Base-by-base conservation (phyloP, 441 rosid genomes). In the Populus trichocarpa region DNA sequence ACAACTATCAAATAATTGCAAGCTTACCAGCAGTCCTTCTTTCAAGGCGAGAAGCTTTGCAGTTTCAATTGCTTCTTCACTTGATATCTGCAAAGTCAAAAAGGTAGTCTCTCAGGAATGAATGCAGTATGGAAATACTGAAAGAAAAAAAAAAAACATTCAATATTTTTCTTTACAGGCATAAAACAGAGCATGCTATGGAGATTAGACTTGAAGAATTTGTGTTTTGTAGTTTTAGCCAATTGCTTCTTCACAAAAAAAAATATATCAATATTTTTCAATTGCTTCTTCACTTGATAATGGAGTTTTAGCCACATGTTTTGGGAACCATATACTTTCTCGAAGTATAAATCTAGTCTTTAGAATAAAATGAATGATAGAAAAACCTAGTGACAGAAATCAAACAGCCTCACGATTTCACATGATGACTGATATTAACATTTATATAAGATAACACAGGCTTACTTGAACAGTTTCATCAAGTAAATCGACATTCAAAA, bases 21-120 rank as follows among this genome's bases (percentile, higher is more conserved):
- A 25, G 63, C 75, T 85, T 83, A 93, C 98, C 89, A 95, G 87
- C 89, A 94, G 83, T 46, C 98, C 98, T 90, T 94, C 98, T 81
- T 87, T 87, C 72, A 94, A 78, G 70, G 98, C 97, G 42, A 95
- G 87, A 70, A 79, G 88, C 85, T 87, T 90, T 40, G 98, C 97
- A 12, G 86, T 89, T 86, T 95, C 97, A 80, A 95, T 89, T 76
- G 98, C 84, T 84, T 91, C 96, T 23, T 92, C 95, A 59, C 98
- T 92, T 59, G 97, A 88, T 75, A 92, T 68, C 98, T 94, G 87
- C 77, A 63, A 33, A 61, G 18, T 42, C 33, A 35, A 28, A 32
- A 7, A 40, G 42, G 11, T 46, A 66, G 10, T 35, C 9, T 23
- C 32, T 42, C 38, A n/a, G 30, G 40, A 16, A 32, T 20, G 22